These are phyloP conservation scores for Penicillium sp. DNA, from an alignment of 2,329 filamentous ascomycete species.

Conservation along the genomic window DNA sequence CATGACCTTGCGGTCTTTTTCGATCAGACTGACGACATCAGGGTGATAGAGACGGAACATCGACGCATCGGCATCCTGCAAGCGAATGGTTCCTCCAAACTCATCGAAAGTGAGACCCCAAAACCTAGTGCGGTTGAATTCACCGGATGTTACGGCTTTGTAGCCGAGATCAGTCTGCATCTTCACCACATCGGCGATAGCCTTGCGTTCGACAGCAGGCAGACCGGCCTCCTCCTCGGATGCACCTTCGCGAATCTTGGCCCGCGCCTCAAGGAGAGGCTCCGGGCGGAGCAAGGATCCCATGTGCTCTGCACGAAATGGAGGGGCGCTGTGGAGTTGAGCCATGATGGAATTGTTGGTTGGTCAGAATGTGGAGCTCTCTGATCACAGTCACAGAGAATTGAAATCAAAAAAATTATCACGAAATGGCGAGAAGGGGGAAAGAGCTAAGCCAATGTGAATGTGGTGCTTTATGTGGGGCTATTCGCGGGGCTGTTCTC, in stretches of 20 bases:
- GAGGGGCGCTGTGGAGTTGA: slow-evolving; percentile 21
- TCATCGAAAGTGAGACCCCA: slow-evolving; percentile 27
- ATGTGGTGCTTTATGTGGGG: neutral
- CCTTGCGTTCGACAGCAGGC: slow-evolving; percentile 15
- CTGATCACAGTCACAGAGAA: neutral
- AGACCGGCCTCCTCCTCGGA: slow-evolving; percentile 21
- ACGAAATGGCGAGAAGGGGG: neutral
- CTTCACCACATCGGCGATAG: slow-evolving; percentile 22
- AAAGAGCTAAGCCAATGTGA: neutral
- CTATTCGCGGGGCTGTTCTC: neutral
- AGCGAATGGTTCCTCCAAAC: slow-evolving; percentile 25
- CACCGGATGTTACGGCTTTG: slow-evolving; percentile 22
- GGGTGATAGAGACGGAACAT: slow-evolving; percentile 30
- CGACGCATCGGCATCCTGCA: slow-evolving; percentile 26
- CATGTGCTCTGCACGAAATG: slow-evolving; percentile 25
- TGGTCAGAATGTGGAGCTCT: neutral
- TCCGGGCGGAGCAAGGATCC: slow-evolving; percentile 22
- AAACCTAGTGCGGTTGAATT: slow-evolving; percentile 25
- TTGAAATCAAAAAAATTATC: neutral
- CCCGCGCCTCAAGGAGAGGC: slow-evolving; percentile 18
- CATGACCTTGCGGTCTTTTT: slow-evolving; percentile 28
- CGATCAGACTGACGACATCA: slow-evolving; percentile 28
- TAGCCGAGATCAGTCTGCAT: slow-evolving; percentile 22
- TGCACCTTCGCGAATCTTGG: slow-evolving; percentile 19
- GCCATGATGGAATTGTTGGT: slow-evolving; percentile 3